phyloP scores from a whole-genome alignment of 2,329 filamentous ascomycete species.

The Ascomycota sp. region DNA sequence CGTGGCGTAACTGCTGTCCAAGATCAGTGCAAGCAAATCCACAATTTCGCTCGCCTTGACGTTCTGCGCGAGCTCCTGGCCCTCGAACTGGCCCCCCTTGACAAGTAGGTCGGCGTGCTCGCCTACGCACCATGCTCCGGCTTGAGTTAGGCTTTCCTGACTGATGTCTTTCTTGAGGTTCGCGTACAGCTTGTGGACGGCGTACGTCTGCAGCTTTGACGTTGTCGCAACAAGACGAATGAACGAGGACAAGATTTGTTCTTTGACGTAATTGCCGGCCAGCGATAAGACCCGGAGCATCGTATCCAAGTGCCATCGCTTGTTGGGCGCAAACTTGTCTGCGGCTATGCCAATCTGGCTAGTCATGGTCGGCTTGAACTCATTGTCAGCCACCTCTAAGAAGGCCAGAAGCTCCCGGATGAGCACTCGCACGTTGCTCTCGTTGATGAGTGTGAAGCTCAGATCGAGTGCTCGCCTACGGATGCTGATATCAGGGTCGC shows the following conservation, averaged over 20 bases:
- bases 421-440: conserved; percentile 79
- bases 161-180: conserved; percentile 90
- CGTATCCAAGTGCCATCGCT: conserved; percentile 95
- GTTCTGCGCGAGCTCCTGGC: conserved; percentile 61
- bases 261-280: conserved; percentile 90
- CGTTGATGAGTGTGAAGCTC: conserved; percentile 95
- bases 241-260: conserved; percentile 92
- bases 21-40: conserved; percentile 74
- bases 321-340: conserved; percentile 86
- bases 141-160: conserved; percentile 81
- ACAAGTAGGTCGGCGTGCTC: conserved; percentile 88
- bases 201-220: conserved; percentile 84
- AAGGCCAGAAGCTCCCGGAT: conserved; percentile 87
- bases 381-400: conserved; percentile 87
- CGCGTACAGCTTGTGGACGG: conserved; percentile 80
- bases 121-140: conserved; percentile 91
- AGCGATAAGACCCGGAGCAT: conserved; percentile 85
- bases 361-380: conserved; percentile 97
- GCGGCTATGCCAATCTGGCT: conserved; percentile 94
- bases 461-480: conserved; percentile 83
- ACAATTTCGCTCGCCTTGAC: conserved; percentile 79
- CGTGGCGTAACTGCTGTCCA: conserved; percentile 84
- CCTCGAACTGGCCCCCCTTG: conserved; percentile 73
- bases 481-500: conserved; percentile 96
- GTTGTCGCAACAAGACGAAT: conserved; percentile 87